A percentile compares a stretch with the other conserved stretches of the same genome.
Conservation (phyloP, 164 flowering plant species). For the Vitis cinerea region DNA sequence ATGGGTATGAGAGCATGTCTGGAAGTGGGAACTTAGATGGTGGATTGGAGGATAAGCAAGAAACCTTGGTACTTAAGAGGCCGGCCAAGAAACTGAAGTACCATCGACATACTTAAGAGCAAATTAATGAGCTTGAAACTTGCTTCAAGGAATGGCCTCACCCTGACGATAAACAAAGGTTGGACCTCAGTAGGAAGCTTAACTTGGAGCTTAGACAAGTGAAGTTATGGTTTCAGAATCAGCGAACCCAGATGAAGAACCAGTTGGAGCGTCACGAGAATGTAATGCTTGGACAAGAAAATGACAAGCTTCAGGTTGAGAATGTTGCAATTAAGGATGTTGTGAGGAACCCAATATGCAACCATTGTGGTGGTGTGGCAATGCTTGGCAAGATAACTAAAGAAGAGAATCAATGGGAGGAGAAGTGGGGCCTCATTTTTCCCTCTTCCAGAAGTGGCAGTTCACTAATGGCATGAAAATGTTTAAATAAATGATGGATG, state of each 20-base stretch:
- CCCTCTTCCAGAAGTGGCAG: no score
- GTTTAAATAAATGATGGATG: no score
- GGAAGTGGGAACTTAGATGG: no score
- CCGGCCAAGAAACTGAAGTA: no score
- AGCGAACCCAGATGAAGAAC: slow-evolving; percentile 72
- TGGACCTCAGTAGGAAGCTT: slow-evolving; percentile 8
- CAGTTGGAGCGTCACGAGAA: slow-evolving; percentile 62
- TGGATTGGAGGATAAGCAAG: no score
- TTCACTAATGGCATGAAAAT: no score
- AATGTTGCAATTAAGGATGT: slow-evolving; percentile 43
- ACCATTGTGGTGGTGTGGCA: slow-evolving; percentile 49
- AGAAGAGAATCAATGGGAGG: slow-evolving; percentile 49
- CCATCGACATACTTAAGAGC: no score
- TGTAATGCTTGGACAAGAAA: slow-evolving; percentile 46
- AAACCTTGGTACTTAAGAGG: no score
- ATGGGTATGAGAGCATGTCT: no score
- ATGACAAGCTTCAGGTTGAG: slow-evolving; percentile 51
- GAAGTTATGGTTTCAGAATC: slow-evolving; percentile 73
- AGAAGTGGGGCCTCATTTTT: slow-evolving; percentile 20
- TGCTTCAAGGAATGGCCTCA: slow-evolving; percentile 60
- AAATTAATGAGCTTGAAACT: slow-evolving; percentile 57
- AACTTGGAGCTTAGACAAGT: slow-evolving; percentile 52
- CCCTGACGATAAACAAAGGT: slow-evolving; percentile 61
- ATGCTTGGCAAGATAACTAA: slow-evolving; percentile 32
- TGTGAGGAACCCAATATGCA: slow-evolving; percentile 43